A percentile compares a stretch with the other conserved stretches of the same genome.
Conservation (phyloP, 2,329 filamentous ascomycete species). For the Chaetomium olivaceum region DNA sequence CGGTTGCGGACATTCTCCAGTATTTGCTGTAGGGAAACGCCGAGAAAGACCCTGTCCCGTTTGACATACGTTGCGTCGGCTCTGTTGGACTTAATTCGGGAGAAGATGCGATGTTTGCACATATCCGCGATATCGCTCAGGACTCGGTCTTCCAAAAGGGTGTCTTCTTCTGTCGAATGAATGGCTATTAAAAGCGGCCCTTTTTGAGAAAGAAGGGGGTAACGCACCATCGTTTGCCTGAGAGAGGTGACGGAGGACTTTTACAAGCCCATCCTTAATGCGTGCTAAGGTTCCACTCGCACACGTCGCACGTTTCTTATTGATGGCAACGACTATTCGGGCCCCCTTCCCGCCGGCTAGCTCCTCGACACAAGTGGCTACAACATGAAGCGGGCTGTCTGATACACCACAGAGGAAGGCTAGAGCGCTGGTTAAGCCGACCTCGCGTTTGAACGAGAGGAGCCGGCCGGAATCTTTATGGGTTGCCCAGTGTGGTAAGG, state of each 20-base stretch:
- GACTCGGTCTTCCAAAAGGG: slow-evolving; percentile 7
- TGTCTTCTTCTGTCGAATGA: background rate
- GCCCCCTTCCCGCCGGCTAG: background rate
- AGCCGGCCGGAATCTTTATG: slow-evolving; percentile 1
- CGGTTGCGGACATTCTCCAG: slow-evolving; percentile 6
- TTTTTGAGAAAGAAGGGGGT: background rate
- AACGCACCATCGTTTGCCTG: slow-evolving; percentile 18
- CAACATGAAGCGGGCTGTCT: slow-evolving; percentile 23
- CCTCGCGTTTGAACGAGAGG: slow-evolving; percentile 22
- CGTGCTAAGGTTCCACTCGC: slow-evolving; percentile 3
- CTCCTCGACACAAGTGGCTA: slow-evolving; percentile 28
- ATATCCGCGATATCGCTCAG: slow-evolving; percentile 20
- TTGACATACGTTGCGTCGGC: background rate
- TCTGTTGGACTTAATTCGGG: slow-evolving; percentile 16
- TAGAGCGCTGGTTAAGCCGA: slow-evolving; percentile 16
- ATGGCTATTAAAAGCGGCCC: background rate
- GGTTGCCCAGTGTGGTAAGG: background rate
- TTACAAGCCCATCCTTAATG: slow-evolving; percentile 26
- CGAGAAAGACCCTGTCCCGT: slow-evolving; percentile 4
- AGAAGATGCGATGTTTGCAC: slow-evolving; percentile 23
- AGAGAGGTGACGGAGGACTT: slow-evolving; percentile 21
- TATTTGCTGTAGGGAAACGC: background rate
- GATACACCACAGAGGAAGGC: slow-evolving; percentile 28
- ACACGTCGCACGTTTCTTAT: slow-evolving; percentile 12
- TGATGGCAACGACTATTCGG: slow-evolving; percentile 27